These are phyloP conservation scores for Cladophialophora exuberans DNA, from an alignment of 2,329 filamentous ascomycete species.

Conservation along the genomic window DNA sequence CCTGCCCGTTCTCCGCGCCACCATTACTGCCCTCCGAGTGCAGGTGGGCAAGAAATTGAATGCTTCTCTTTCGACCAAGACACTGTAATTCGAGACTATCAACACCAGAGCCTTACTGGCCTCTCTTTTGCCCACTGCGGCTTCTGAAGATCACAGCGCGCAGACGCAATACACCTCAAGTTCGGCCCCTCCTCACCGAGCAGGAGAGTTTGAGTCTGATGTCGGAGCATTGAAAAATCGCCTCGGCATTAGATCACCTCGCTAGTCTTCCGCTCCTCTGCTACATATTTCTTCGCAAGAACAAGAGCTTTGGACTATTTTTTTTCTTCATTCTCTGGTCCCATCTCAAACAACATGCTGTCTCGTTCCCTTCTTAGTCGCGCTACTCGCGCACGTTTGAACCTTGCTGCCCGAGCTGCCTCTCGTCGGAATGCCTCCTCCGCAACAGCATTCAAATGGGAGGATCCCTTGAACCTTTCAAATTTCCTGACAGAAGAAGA, in stretches of 20 bases:
- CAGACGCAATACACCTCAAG: too few relatives aligned
- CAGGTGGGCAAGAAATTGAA: too few relatives aligned
- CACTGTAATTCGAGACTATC: too few relatives aligned
- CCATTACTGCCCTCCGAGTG: too few relatives aligned
- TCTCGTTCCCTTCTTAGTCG: constrained; percentile 25
- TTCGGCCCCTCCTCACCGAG: too few relatives aligned
- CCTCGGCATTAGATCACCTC: constrained; percentile 11
- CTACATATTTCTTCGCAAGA: background rate
- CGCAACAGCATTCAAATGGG: constrained; percentile 74
- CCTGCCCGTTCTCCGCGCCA: too few relatives aligned
- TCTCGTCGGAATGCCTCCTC: constrained; percentile 29
- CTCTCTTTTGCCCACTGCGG: too few relatives aligned
- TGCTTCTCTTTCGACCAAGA: too few relatives aligned
- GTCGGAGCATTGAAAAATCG: background rate
- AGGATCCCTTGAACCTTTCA: constrained; percentile 78
- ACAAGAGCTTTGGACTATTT: background rate
- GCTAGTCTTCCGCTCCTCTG: background rate
- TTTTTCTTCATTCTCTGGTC: background rate
- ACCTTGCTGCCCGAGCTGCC: background rate
- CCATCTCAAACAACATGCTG: too few relatives aligned
- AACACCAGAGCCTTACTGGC: too few relatives aligned
- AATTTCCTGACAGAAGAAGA: constrained; percentile 88
- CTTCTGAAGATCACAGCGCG: too few relatives aligned
- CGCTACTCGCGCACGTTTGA: constrained; percentile 20
- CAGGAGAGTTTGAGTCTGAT: too few relatives aligned